phyloP scores from a whole-genome alignment of 768 basidiomycete species.

The Floccularia luteovirens region DNA sequence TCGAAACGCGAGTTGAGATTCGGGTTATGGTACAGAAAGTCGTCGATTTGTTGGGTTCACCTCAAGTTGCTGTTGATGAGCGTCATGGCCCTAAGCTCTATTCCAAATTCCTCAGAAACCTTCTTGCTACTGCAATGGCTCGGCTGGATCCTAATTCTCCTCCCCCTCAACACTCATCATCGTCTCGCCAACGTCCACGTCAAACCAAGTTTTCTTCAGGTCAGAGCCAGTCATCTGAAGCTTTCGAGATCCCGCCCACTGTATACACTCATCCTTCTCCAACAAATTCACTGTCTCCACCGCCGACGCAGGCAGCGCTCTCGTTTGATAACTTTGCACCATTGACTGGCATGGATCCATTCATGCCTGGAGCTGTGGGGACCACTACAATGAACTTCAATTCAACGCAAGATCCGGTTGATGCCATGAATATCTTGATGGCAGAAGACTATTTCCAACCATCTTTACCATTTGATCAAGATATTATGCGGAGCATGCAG shows the following conservation, averaged over 20 bases:
- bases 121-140: slow-evolving; percentile 54
- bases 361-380: slow-evolving; percentile 16
- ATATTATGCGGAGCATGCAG: slow-evolving; percentile 56
- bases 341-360: slow-evolving; percentile 32
- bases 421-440: slow-evolving; percentile 17
- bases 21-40: slow-evolving; percentile 56
- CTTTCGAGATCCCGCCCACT: slow-evolving; percentile 16
- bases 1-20: slow-evolving; percentile 54
- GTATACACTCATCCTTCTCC: slow-evolving; percentile 29
- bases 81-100: slow-evolving; percentile 78
- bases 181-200: slow-evolving; percentile 9
- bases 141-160: slow-evolving; percentile 21
- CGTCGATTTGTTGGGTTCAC: slow-evolving; percentile 57
- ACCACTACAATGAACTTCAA: slow-evolving; percentile 10
- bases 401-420: slow-evolving; percentile 8
- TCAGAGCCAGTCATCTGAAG: slow-evolving; percentile 11
- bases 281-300: slow-evolving; percentile 37
- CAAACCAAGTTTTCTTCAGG: slow-evolving; percentile 9
- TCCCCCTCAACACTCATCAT: slow-evolving; percentile 7
- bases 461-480: slow-evolving; percentile 49
- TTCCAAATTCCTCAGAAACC: slow-evolving; percentile 67
- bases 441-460: slow-evolving; percentile 39
- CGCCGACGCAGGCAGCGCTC: slow-evolving; percentile 32
- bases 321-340: slow-evolving; percentile 43
- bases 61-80: slow-evolving; percentile 72